Conservation (phyloP, 2,329 filamentous ascomycete species). For the Sarocladiaceae sp. region DNA sequence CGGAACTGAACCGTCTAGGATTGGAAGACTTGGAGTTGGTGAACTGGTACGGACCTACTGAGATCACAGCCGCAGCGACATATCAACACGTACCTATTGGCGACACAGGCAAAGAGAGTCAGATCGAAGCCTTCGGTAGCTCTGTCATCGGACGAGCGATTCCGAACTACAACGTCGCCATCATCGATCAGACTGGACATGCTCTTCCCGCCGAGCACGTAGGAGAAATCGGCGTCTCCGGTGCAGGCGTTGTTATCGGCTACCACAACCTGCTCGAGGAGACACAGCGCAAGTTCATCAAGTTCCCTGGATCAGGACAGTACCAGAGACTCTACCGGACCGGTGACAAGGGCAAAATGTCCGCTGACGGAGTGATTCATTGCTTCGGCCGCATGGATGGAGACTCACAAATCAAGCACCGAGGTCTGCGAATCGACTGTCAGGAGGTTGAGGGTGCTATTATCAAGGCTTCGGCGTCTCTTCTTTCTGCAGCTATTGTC, state of each 20-base stretch:
- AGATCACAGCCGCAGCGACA: conserved; percentile 14
- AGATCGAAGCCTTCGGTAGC: conserved; percentile 11
- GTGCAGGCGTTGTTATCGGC: conserved; percentile 31
- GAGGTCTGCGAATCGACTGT: not conserved
- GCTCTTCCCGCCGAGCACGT: not conserved
- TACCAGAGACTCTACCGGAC: not conserved
- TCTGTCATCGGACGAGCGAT: conserved; percentile 15
- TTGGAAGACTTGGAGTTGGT: conserved; percentile 9
- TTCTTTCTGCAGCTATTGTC: conserved; percentile 9
- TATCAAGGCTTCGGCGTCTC: not conserved
- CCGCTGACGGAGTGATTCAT: not conserved
- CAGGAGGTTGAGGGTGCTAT: conserved; percentile 9
- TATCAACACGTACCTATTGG: conserved; percentile 3
- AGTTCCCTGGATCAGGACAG: too few species aligned
- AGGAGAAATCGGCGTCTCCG: conserved; percentile 17
- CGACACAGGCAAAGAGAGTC: not conserved
- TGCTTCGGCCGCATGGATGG: not conserved
- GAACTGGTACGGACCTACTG: conserved; percentile 26
- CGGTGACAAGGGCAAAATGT: not conserved
- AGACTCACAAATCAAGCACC: not conserved
- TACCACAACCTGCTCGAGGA: conserved; percentile 25
- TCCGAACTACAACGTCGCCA: conserved; percentile 20
- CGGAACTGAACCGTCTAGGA: conserved; percentile 2
- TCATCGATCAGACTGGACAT: conserved; percentile 8
- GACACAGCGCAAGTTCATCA: conserved; percentile 10